These are phyloP conservation scores for Aspergillus viridinutans DNA, from an alignment of 2,329 filamentous ascomycete genomes.

Conservation along the genomic window DNA sequence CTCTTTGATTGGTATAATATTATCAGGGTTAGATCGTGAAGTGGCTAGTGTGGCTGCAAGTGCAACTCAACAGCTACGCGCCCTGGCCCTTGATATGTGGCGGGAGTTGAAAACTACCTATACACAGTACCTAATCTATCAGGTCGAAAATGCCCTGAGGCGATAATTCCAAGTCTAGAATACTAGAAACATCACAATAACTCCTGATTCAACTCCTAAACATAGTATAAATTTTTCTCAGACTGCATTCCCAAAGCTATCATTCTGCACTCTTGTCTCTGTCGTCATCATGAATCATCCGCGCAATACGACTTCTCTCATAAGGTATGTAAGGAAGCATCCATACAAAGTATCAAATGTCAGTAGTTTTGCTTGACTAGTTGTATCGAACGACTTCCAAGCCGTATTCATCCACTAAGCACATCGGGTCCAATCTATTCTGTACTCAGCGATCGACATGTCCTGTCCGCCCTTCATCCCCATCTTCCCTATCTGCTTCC, in stretches of 20 bases:
- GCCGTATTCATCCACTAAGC: background rate
- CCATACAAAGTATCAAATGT: background rate
- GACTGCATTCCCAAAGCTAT: background rate
- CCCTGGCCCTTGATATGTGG: background rate
- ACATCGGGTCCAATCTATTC: background rate
- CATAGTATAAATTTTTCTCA: background rate
- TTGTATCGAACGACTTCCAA: background rate
- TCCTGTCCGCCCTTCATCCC: slow-evolving; percentile 41
- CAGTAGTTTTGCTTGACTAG: background rate
- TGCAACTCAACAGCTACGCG: background rate
- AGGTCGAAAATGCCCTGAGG: background rate
- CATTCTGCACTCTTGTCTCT: background rate
- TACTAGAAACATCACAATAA: background rate
- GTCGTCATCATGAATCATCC: slow-evolving; percentile 21
- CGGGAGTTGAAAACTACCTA: background rate
- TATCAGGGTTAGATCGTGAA: background rate
- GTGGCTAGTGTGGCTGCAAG: background rate
- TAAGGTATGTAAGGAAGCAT: background rate
- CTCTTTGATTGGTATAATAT: background rate
- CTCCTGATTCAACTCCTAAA: background rate
- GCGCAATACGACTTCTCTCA: background rate
- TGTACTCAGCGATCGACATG: slow-evolving; percentile 22
- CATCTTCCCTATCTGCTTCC: slow-evolving; percentile 51
- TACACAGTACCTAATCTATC: background rate
- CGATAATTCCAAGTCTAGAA: background rate